Evolutionary conservation across 805 yeast genomes (phyloP).

Genomic region (Teunomyces pallodes): DNA sequence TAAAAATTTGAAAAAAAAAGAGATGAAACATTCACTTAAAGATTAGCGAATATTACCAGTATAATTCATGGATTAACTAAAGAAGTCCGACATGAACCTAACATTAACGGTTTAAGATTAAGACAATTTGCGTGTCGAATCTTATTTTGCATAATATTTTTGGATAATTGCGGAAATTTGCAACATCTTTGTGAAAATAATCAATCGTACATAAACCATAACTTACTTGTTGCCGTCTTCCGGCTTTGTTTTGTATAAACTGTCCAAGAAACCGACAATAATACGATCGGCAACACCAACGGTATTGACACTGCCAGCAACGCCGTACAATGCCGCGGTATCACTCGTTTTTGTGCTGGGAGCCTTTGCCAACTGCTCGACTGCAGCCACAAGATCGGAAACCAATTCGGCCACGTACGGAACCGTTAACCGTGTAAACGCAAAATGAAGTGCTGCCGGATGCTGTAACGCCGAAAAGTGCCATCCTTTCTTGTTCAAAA

Average conservation of each 20-base stretch:
- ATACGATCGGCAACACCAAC: constrained; percentile 79
- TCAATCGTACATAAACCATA: neutral
- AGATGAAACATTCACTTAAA: neutral
- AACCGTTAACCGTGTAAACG: constrained; percentile 72
- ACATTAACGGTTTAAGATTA: too few species aligned
- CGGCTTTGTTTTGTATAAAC: constrained; percentile 55
- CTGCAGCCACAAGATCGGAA: constrained; percentile 34
- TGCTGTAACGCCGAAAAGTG: constrained; percentile 82
- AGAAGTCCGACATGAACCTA: too few species aligned
- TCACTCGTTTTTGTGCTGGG: constrained; percentile 45
- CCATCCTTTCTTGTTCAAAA: constrained; percentile 72
- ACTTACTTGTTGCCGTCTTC: too few species aligned
- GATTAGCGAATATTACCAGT: neutral
- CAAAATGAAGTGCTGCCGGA: constrained; percentile 90
- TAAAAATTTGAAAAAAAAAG: neutral
- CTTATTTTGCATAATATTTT: too few species aligned
- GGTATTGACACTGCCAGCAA: constrained; percentile 87
- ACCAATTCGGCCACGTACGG: constrained; percentile 61
- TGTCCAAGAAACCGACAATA: constrained; percentile 78
- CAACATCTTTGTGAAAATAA: neutral
- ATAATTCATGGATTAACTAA: neutral
- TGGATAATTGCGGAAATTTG: neutral
- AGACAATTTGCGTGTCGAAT: too few species aligned
- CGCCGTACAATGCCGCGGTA: constrained; percentile 91
- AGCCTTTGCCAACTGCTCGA: constrained; percentile 31